Base-by-base conservation (phyloP, 2,329 filamentous ascomycete species). In the Fusarium ramigenum region DNA sequence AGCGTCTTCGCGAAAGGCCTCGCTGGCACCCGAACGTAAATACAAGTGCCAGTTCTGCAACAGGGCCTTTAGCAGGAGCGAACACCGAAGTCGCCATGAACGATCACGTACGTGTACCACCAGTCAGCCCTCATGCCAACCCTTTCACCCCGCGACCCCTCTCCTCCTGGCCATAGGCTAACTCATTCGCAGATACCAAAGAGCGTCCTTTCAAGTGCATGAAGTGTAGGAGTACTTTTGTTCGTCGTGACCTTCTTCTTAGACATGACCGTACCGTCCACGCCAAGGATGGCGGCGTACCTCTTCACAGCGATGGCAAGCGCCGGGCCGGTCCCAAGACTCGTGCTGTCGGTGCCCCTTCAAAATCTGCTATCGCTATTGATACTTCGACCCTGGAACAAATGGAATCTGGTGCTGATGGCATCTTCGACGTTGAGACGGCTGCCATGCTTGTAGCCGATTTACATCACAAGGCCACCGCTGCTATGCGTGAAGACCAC, bases 11-110 rank as follows among this genome's bases (percentile, higher is more conserved):
- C 91, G 93, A 84, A 97, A 97, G 85, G 84, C 92, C 76, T 87
- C 92, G 70, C 85, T 92, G 78, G 92, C 91, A 78, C 94, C 95
- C 63, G 96, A 98, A 87, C 96, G 97, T 88, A 97, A 98, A 85
- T 99, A 99, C 91, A 98, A 98, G 84, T 99, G 96, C 87, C 95
- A 97, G 87, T 98, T 97, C 85, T 98, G 96, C 87, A 95, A 95
- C 85, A 90, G 96, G 84, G 96, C 96, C 74, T 99, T 99, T 84
- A 98, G 95, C 86, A 90, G 96, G 83, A 97, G 95, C 83, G 96
- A 99, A 85, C 96, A 99, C 84, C 91, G 96, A 79, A 98, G 95
- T 85, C 90, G 96, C 84, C 96, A 99, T 85, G 96, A 99, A 85
- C 90, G 96, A 85, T 97, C 95, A 83, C 96, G 96, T 98, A 96